Base-by-base conservation (phyloP, 805 yeast genomes). In the Wickerhamomyces strasburgensis region DNA sequence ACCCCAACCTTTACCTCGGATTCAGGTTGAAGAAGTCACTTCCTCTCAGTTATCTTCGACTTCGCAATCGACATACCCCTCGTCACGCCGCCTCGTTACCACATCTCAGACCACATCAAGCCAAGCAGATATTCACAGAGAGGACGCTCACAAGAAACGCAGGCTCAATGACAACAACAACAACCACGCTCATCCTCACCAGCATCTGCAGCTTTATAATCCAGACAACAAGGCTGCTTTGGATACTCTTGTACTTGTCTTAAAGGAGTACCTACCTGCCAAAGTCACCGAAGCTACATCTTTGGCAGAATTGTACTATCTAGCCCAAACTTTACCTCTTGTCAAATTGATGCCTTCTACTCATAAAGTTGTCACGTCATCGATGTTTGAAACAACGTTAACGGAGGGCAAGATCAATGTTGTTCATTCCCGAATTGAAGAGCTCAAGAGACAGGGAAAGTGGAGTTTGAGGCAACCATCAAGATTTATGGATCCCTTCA, bases 401-500 rank as follows among this genome's bases (percentile, higher is more conserved):
- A 73, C 86, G 11, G 98, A 93, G 55, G 96, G 96, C 4, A 84
- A 89, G 55, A 79, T 90, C 3, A 85, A 95, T 0, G 96, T 88
- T 9, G 78, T 87, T 14, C 84, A 87, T 50, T 83, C 94, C 2
- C 70, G 98, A 43, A 89, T 93, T 32, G 98, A 90, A 54, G 98
- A 90, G 57, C 68, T 93, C 44, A 86, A 87, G 57, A 68, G 95
- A 32, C 81, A 82, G 40, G 84, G 85, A 2, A 79, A 84, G 50
- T 93, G 98, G 98, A 81, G 95, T 16, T 65, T 93, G 36, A 70
- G 95, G 36, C 98, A 93, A 57, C 95, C 95, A 0, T 67, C 72
- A 35, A 71, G 74, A 44, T 81, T 70, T 51, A 53, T 68, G 10
- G 95, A 86, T 46, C 96, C 98, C 0, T 31, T 49, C 10, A 50